These are phyloP conservation scores for Zasmidium citrigriseum DNA, from an alignment of 2,329 filamentous ascomycete species.

Conservation along the genomic window DNA sequence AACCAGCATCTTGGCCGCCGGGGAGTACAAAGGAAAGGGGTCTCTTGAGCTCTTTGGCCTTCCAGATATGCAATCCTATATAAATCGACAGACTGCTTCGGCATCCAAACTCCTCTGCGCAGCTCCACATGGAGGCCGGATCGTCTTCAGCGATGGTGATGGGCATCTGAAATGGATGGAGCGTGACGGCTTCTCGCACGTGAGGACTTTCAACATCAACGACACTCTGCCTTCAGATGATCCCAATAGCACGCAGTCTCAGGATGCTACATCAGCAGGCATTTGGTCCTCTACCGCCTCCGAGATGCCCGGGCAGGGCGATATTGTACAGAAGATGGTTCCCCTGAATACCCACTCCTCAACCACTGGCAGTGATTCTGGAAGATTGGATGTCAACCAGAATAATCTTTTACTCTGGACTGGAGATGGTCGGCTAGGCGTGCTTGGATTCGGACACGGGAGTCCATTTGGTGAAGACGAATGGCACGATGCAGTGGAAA, in stretches of 20 bases:
- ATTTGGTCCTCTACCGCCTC: constrained; percentile 28
- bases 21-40: constrained; percentile 89
- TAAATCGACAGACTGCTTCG: constrained; percentile 82
- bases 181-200: constrained; percentile 66
- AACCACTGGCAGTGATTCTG: not conserved
- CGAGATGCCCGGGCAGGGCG: constrained; percentile 49
- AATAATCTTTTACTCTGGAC: constrained; percentile 85
- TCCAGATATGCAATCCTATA: constrained; percentile 46
- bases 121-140: constrained; percentile 74
- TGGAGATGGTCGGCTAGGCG: constrained; percentile 73
- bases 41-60: constrained; percentile 84
- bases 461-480: constrained; percentile 39
- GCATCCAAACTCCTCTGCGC: constrained; percentile 80
- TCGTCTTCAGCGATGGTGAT: constrained; percentile 81
- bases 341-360: constrained; percentile 44
- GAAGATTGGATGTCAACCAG: constrained; percentile 33
- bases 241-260: constrained; percentile 2
- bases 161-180: constrained; percentile 91
- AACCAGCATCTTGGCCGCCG: constrained; percentile 75
- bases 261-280: constrained; percentile 21
- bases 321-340: constrained; percentile 79
- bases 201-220: constrained; percentile 62
- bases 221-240: constrained; percentile 22
- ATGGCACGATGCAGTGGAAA: constrained; percentile 36
- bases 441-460: constrained; percentile 55